Conservation (phyloP, 495 filamentous ascomycete species). For the Penicillium ucsense region DNA sequence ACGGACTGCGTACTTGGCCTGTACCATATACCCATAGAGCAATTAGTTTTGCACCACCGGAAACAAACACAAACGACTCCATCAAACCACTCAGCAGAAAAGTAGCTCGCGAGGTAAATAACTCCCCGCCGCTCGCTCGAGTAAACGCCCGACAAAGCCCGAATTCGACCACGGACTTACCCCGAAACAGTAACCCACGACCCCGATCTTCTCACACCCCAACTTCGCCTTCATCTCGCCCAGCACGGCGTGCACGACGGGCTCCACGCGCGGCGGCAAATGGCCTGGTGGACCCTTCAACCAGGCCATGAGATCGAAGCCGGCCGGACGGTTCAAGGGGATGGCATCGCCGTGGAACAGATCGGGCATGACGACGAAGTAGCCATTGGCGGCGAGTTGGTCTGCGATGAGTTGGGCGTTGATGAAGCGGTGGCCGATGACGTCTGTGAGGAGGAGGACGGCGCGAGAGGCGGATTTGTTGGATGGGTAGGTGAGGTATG, state of each 20-base stretch:
- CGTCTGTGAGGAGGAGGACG: conserved; percentile 25
- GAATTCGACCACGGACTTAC: conserved; percentile 2
- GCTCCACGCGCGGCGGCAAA: conserved; percentile 47
- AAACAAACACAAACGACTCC: too few relatives aligned
- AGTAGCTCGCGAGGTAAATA: background rate
- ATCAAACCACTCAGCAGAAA: background rate
- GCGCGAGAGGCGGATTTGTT: conserved; percentile 12
- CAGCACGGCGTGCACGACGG: conserved; percentile 46
- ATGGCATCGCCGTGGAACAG: conserved; percentile 28
- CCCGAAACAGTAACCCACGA: conserved; percentile 74
- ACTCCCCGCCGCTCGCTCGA: too few relatives aligned
- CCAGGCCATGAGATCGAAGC: conserved; percentile 22
- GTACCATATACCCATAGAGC: background rate
- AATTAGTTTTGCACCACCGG: background rate
- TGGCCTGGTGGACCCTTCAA: conserved; percentile 41
- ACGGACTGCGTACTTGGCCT: conserved; percentile 42
- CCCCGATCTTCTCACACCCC: conserved; percentile 53
- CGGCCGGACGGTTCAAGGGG: conserved; percentile 16
- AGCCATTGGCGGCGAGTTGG: conserved; percentile 68
- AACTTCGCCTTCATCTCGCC: conserved; percentile 41
- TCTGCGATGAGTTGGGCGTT: conserved; percentile 47
- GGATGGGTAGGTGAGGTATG: conserved; percentile 18
- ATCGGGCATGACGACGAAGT: conserved; percentile 60
- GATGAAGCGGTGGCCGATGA: conserved; percentile 25
- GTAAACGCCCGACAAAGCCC: too few relatives aligned